phyloP scores from a whole-genome alignment of 108 stramenopile genomes.

The Chaetoceros tenuissimus region DNA sequence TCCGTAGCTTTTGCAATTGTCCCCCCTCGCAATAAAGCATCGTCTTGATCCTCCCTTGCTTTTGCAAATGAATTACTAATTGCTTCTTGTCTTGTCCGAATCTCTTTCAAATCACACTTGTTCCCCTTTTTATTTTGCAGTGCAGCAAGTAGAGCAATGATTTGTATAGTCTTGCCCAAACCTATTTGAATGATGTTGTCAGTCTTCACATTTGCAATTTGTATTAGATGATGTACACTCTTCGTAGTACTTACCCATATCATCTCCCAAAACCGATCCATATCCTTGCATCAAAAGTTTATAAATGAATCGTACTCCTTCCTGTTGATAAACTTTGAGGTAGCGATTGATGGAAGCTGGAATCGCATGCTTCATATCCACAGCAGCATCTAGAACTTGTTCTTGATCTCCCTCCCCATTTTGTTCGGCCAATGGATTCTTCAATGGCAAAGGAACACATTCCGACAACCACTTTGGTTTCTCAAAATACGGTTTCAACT shows the following conservation, averaged over 20 bases:
- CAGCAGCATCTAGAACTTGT: conserved; percentile 20
- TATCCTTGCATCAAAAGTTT: conserved; percentile 35
- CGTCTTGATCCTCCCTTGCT: neutral
- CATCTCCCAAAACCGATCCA: conserved; percentile 65
- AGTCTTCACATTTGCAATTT: no score
- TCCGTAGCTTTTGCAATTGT: no score
- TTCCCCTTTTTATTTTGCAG: conserved; percentile 70
- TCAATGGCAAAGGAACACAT: conserved; percentile 28
- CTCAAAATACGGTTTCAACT: conserved; percentile 51
- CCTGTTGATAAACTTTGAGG: conserved; percentile 60
- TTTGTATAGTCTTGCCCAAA: conserved; percentile 57
- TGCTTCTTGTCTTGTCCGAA: neutral
- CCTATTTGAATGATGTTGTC: neutral
- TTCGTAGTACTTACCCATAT: conserved; percentile 12
- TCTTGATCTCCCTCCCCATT: conserved; percentile 4
- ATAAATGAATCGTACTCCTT: conserved; percentile 71
- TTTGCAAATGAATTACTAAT: no score
- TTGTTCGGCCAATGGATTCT: conserved; percentile 2
- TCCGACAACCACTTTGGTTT: conserved; percentile 56
- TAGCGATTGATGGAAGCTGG: conserved; percentile 80
- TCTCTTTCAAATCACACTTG: conserved; percentile 14
- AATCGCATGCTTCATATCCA: conserved; percentile 24
- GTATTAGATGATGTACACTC: neutral
- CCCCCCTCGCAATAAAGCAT: conserved; percentile 9
- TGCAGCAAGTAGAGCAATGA: conserved; percentile 63